A percentile compares a stretch with the other conserved stretches of the same genome.
Evolutionary conservation across 2,329 filamentous ascomycete species (phyloP).

Genomic region (Fragosphaeria purpurea): DNA sequence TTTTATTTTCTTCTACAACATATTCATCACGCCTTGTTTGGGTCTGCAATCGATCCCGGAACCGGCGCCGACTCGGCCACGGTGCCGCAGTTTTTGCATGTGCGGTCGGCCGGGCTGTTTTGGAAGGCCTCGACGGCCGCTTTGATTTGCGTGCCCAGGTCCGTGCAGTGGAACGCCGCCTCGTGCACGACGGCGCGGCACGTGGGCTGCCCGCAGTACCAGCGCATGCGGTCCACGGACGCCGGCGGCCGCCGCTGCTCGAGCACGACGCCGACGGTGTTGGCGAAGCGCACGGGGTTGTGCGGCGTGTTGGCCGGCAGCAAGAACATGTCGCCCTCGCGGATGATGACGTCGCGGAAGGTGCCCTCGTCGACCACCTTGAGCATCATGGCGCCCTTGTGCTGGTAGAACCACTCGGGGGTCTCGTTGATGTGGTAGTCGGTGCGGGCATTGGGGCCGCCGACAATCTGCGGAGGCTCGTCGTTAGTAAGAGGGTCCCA

Average conservation of each 20-base stretch:
- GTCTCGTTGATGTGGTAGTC: slow-evolving; percentile 98
- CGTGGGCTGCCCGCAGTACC: slow-evolving; percentile 53
- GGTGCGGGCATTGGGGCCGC: slow-evolving; percentile 88
- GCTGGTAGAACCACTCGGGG: slow-evolving; percentile 96
- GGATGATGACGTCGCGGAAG: slow-evolving; percentile 80
- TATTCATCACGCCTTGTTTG: slow-evolving; percentile 36
- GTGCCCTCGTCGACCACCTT: slow-evolving; percentile 67
- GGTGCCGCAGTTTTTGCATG: slow-evolving; percentile 65
- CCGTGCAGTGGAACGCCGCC: slow-evolving; percentile 75
- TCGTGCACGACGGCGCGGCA: slow-evolving; percentile 73
- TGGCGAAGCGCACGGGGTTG: slow-evolving; percentile 83
- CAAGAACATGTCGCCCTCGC: slow-evolving; percentile 88
- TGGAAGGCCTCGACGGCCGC: slow-evolving; percentile 76
- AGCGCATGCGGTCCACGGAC: slow-evolving; percentile 67
- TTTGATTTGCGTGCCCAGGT: slow-evolving; percentile 93
- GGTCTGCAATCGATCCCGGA: slow-evolving; percentile 48
- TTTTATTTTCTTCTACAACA: neutral
- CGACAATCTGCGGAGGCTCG: slow-evolving; percentile 52
- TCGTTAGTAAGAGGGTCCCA: no score
- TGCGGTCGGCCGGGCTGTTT: slow-evolving; percentile 55
- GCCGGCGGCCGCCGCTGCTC: slow-evolving; percentile 69
- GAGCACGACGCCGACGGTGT: slow-evolving; percentile 89
- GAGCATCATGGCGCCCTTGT: slow-evolving; percentile 86
- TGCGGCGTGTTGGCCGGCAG: slow-evolving; percentile 92
- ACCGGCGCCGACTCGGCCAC: slow-evolving; percentile 50